A percentile compares a stretch with the other conserved stretches of the same genome.
Conservation (phyloP, 768 basidiomycete genomes). For the Mrakia gelida region DNA sequence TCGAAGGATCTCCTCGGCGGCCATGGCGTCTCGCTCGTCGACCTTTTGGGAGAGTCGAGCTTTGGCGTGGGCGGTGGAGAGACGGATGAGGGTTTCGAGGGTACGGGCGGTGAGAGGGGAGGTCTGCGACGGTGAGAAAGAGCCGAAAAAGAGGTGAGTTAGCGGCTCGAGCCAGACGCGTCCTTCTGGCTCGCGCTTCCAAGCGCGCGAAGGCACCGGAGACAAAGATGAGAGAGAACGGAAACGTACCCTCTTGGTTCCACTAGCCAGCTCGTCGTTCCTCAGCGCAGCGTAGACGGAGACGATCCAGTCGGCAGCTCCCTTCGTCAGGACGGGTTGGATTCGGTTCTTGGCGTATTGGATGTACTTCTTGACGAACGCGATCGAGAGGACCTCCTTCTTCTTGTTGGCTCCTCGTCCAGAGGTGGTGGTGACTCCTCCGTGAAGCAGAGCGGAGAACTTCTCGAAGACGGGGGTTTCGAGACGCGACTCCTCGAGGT, state of each 20-base stretch:
- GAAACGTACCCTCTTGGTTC: conserved; percentile 68
- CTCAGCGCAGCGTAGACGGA: conserved; percentile 84
- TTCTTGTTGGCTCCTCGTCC: conserved; percentile 49
- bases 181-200: too few species aligned
- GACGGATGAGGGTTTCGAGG: conserved; percentile 94
- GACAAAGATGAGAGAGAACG: not conserved
- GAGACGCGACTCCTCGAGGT: conserved; percentile 51
- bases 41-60: conserved; percentile 82
- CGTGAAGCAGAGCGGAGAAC: conserved; percentile 89
- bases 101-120: conserved; percentile 97
- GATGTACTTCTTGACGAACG: conserved; percentile 97
- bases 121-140: conserved; percentile 56
- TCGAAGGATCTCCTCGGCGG: conserved; percentile 90
- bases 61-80: conserved; percentile 97
- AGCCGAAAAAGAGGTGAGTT: not conserved
- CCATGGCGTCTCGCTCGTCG: conserved; percentile 74
- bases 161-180: too few species aligned
- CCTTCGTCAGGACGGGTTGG: conserved; percentile 79
- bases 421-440: conserved; percentile 57
- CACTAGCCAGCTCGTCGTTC: conserved; percentile 86
- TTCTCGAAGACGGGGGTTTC: conserved; percentile 89
- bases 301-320: conserved; percentile 90
- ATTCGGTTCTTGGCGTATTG: conserved; percentile 91
- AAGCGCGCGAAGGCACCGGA: too few species aligned
- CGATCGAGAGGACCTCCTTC: conserved; percentile 81